Evolutionary conservation across 345 rosid genomes (phyloP).

Genomic region (Reutealis trisperma): DNA sequence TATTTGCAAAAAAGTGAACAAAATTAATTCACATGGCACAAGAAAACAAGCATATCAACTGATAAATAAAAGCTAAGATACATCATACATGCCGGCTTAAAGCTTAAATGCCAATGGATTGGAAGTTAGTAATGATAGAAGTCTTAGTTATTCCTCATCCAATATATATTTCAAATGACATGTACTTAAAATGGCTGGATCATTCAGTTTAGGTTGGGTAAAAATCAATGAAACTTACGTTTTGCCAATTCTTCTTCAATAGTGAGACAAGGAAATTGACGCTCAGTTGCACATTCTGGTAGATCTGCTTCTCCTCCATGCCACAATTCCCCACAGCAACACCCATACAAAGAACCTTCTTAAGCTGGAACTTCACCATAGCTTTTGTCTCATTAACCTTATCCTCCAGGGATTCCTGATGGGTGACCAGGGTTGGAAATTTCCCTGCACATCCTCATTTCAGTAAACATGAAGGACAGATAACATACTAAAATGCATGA

Average conservation of each 20-base stretch:
- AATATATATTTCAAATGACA: too few relatives aligned
- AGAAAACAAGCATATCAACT: neutral
- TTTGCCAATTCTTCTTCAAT: slow-evolving; percentile 45
- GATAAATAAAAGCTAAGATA: too few relatives aligned
- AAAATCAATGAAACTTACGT: slow-evolving; percentile 16
- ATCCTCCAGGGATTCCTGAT: slow-evolving; percentile 38
- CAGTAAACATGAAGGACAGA: neutral
- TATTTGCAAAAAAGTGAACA: slow-evolving; percentile 1
- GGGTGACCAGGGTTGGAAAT: slow-evolving; percentile 40
- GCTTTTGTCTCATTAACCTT: slow-evolving; percentile 39
- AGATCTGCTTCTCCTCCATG: slow-evolving; percentile 45
- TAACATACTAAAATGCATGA: neutral
- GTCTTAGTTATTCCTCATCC: too few relatives aligned
- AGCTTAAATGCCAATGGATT: too few relatives aligned
- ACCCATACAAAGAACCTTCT: slow-evolving; percentile 44
- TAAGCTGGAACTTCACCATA: slow-evolving; percentile 39
- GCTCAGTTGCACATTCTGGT: slow-evolving; percentile 42
- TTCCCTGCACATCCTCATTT: slow-evolving; percentile 23
- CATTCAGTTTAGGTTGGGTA: too few relatives aligned
- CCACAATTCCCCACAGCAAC: slow-evolving; percentile 41
- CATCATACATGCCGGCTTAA: too few relatives aligned
- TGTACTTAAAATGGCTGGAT: too few relatives aligned
- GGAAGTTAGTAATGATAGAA: neutral
- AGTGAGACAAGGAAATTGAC: slow-evolving; percentile 36
- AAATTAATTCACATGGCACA: neutral